Evolutionary conservation across 108 stramenopile genomes (phyloP), one percentile per base, ranked within the genome.

Genomic region (Phaeodactylum tricornutum): DNA sequence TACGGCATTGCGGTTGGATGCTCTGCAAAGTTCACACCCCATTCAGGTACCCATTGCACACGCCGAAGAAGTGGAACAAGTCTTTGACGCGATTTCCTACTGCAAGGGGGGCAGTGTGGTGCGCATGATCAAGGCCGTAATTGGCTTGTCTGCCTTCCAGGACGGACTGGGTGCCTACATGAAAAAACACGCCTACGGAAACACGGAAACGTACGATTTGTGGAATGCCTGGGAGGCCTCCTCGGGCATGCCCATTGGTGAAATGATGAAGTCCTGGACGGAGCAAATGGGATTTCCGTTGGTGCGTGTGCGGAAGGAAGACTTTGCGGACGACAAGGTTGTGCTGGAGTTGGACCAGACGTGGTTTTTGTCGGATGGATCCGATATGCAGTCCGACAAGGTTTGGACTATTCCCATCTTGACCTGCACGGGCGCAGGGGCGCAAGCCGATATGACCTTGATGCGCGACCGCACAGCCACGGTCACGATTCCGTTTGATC

Each of bases 51-150:
- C 87, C 24, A 92, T 95, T 22, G 55, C 50, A 21, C 88, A 91
- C 64, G 93, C 94, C 3, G 95, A 93, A 64, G 94, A 95, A 66
- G 94, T 98, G 29, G 93, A 94, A 48, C 87, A 96, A 62, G 92
- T 95, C 33, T 98, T 98, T 66, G 95, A 98, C 69, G 97, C 87
- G 14, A 96, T 98, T 61, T 66, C 61, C 26, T 87, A 87, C 36
- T 79, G 84, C 60, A 87, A 87, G 60, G 91, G 92, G 23, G 87
- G 83, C 14, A 61, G 67, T 22, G 93, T 94, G 2, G 86, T 94
- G 3, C 79, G 84, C 20, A 94, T 94, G 93, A 84, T 91, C 55
- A 62, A 78, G 31, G 93, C 95, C 22, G 90, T 96, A 5, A 43
- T 96, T 27, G 95, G 93, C 1, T 73, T 76, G 66, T 78, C 79